Percentiles rank a stretch among this genome's conserved stretches.
Evolutionary conservation across 2,329 filamentous ascomycete species (phyloP).

Genomic region (Cryphonectria radicalis): DNA sequence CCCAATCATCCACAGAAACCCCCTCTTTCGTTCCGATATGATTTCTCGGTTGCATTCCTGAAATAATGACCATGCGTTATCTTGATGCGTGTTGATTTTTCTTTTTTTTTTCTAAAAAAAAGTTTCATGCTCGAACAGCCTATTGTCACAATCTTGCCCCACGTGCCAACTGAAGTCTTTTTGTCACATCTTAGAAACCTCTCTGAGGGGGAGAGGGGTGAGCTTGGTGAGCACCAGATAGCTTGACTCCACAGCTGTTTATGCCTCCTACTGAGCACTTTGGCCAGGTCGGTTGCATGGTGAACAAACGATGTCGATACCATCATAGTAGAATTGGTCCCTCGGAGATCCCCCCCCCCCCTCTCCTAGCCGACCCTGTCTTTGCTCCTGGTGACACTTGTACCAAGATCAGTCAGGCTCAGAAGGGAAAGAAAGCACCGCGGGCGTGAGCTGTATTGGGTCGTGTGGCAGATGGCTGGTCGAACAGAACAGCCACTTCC

Average conservation of each 20-base stretch:
- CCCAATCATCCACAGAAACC: neutral
- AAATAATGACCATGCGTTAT: neutral
- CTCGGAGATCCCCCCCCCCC: neutral
- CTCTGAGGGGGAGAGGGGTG: neutral
- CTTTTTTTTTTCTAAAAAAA: too few species aligned
- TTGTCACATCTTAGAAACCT: neutral
- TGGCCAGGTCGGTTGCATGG: neutral
- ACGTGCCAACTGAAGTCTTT: neutral
- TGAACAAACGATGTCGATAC: neutral
- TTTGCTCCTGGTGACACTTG: slow-evolving; percentile 19
- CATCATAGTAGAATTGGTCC: neutral
- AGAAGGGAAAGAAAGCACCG: neutral
- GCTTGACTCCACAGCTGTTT: neutral
- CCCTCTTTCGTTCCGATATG: neutral
- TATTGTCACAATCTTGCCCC: neutral
- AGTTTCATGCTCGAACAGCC: neutral
- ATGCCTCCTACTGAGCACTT: neutral
- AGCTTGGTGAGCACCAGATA: neutral
- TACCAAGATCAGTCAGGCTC: slow-evolving; percentile 8
- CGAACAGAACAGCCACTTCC: slow-evolving; percentile 15
- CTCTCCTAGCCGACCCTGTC: slow-evolving; percentile 18
- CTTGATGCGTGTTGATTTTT: slow-evolving; percentile 13
- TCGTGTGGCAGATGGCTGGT: neutral
- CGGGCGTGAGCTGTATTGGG: neutral
- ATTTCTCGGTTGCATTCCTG: neutral